Evolutionary conservation across 345 rosid species (phyloP), one percentile per base, ranked within the genome.

Genomic region (Eucalyptus albens): DNA sequence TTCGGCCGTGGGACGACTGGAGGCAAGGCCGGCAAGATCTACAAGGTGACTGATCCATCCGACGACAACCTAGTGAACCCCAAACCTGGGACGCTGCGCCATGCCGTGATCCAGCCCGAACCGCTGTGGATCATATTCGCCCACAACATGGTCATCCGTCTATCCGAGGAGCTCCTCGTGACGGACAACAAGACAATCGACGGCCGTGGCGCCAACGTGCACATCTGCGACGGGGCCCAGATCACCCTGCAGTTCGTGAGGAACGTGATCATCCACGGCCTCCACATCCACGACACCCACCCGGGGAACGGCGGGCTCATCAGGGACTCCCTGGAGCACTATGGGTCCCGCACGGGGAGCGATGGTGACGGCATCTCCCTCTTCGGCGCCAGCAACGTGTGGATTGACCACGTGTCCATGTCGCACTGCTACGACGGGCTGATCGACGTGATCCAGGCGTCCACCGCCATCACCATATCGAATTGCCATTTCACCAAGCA

Each of bases 291-390:
- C 86, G 93, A 96, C 90, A 94, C 92, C 27, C 89, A 88, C 4
- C 44, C 72, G 13, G 88, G 93, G 44, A 44, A 15, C 1, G 99
- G 99, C 16, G 99, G 99, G 17, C 33, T 93, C 90, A 93, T 97
- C 83, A 93, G 96, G 90, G 98, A 96, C 88, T 92, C 97, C 1
- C 89, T 88, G 5, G 93, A 92, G 15, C 99, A 96, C 86, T 87
- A 67, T 4, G 99, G 99, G 13, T 17, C 56, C 29, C 92, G 98
- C 88, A 92, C 93, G 4, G 87, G 17, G 90, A 95, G 97, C 44
- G 99, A 97, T 24, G 99, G 99, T 4, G 99, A 97, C 59, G 99
- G 97, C 15, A 86, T 97, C 87, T 95, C 97, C 19, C 88, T 97
- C 42, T 96, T 89, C 53, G 96, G 97, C 10, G 91, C 99, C 9